Evolutionary conservation across 192 early-diverging fungal species (phyloP), one percentile per base, ranked within the genome.

Genomic region (Coemansia sp.): DNA sequence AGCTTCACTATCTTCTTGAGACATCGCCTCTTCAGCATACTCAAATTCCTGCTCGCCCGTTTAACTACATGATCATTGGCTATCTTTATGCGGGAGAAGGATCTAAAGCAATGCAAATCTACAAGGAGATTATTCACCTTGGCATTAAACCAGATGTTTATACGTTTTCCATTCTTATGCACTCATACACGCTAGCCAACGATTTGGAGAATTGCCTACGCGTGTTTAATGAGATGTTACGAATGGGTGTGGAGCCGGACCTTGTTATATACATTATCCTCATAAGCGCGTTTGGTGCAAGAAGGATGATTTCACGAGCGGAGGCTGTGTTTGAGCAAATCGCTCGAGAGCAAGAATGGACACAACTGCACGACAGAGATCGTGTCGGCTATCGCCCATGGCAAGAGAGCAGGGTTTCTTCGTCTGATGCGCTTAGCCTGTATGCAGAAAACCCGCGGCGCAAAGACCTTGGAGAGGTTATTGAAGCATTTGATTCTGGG

Each of bases 101-200:
- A 68, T 48, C 63, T 32, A 87, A 92, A 64, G 89, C 92, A 1
- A 94, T 94, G 67, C 79, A 72, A 9, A 70, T 93, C 6, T 84
- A 95, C 38, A 83, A 88, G 37, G 90, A 95, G 68, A 97, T 99
- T 94, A 77, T 85, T 9, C 68, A 79, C 0, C 74, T 89, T 59
- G 94, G 93, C 21, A 90, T 94, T 57, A 75, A 81, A 56, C 94
- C 95, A 0, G 88, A 93, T 68, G 67, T 72, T 6, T 74, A 88
- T 60, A 95, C 95, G 1, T 96, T 89, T 76, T 88, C 93, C 52
- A 89, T 91, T 0, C 69, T 99, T 21, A 73, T 99, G 64, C 77
- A 86, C 72, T 89, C 88, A 6, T 93, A 92, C 50, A 89, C 92
- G n/a, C 72, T 77, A 44, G 81, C 91, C 6, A 84, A 79, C 26